Conservation (phyloP, 2,329 filamentous ascomycete genomes). For the Nannizziopsis barbatae region DNA sequence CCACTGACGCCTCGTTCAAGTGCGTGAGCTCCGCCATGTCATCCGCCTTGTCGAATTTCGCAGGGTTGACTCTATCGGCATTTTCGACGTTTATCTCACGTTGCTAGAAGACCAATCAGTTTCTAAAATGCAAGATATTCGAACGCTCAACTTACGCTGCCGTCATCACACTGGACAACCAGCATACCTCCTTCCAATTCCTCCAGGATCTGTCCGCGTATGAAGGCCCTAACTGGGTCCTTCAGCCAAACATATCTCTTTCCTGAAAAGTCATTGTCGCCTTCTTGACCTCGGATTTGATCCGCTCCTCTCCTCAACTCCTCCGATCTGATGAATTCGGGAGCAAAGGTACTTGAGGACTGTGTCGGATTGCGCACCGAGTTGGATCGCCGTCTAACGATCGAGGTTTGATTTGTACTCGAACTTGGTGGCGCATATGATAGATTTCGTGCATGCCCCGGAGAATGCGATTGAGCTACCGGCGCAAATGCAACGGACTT, state of each 20-base stretch:
- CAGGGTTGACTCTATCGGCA: slow-evolving; percentile 97
- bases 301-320: slow-evolving; percentile 53
- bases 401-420: slow-evolving; percentile 32
- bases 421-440: slow-evolving; percentile 52
- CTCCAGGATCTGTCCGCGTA: slow-evolving; percentile 84
- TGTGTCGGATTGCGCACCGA: slow-evolving; percentile 48
- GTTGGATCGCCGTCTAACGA: slow-evolving; percentile 42
- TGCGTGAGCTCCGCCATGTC: slow-evolving; percentile 99
- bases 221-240: slow-evolving; percentile 75
- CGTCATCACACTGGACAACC: slow-evolving; percentile 87
- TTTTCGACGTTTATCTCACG: slow-evolving; percentile 73
- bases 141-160: slow-evolving; percentile 46
- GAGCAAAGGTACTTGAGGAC: slow-evolving; percentile 76
- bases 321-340: slow-evolving; percentile 87
- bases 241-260: slow-evolving; percentile 97
- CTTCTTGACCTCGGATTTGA: slow-evolving; percentile 64
- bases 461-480: slow-evolving; percentile 36
- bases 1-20: slow-evolving; percentile 92
- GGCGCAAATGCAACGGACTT: slow-evolving; percentile 65
- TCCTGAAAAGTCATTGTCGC: slow-evolving; percentile 96
- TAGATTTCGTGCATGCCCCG: slow-evolving; percentile 55
- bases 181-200: slow-evolving; percentile 60
- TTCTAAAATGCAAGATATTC: not conserved
- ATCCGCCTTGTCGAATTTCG: slow-evolving; percentile 97
- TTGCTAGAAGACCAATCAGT: slow-evolving; percentile 45